Evolutionary conservation across 345 rosid genomes (phyloP), one percentile per base, ranked within the genome.

Genomic region (Rhodomyrtus tomentosa): DNA sequence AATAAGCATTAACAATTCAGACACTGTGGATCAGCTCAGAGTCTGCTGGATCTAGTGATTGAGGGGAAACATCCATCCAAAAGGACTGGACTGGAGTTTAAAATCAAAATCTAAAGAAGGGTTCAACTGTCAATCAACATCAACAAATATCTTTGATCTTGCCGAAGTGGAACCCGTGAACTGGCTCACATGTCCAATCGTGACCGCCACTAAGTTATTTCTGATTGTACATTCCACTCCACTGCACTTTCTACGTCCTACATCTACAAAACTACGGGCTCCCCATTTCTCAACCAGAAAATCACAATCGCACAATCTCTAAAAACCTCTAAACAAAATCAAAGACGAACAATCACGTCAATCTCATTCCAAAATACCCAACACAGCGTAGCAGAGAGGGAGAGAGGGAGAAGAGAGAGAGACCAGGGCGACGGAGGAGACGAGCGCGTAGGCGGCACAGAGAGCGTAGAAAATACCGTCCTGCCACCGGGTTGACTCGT

Each of bases 391-490:
- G 55, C 12, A 82, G 3, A 42, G 7, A 83, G 13, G 84, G 16
- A 50, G 73, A 40, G 53, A 7, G 42, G 25, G 10, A 55, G 49
- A 58, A 53, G 86, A 68, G 82, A 48, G 58, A 48, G 68, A 52
- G 54, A 95, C 99, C 88, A 96, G 90, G 92, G 99, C 98, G 51
- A 96, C 89, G 59, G 89, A 59, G 53, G 99, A 97, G 81, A 97
- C 99, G 48, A 97, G 94, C 51, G 98, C 96, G 86, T 95, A 97
- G 89, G 98, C 93, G 52, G 92, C 99, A 82, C 96, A 96, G 36
- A 97, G 99, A 85, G 96, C 79, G 88, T 91, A 97, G 86, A 92
- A 97, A 87, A 97, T 91, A 89, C 98, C 98, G 86, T 97, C 96
- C 85, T 97, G 99, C 99, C 99, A 97, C 73, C 84, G 90, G 87